Conservation (phyloP, 164 flowering plant species). For the Umbilicus rupestris region DNA sequence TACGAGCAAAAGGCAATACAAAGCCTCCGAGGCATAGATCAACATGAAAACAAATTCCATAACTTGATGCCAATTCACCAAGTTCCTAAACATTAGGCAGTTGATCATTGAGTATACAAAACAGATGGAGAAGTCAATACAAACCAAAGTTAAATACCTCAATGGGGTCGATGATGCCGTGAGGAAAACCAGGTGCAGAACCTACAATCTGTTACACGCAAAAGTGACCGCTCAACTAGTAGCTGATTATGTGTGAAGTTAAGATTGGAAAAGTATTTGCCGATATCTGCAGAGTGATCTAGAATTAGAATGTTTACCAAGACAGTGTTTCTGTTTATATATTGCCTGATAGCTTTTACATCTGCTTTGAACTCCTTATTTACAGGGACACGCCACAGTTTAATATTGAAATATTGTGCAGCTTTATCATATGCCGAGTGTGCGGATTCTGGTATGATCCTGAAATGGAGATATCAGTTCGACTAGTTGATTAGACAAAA, state of each 20-base stretch:
- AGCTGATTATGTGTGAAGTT: neutral
- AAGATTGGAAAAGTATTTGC: neutral
- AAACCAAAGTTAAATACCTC: conserved; percentile 40
- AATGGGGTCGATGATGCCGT: conserved; percentile 94
- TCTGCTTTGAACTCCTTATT: conserved; percentile 77
- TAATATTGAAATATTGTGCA: conserved; percentile 90
- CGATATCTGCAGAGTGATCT: neutral
- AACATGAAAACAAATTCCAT: conserved; percentile 80
- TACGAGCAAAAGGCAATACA: conserved; percentile 92
- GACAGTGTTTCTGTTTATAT: conserved; percentile 73
- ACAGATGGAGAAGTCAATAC: neutral
- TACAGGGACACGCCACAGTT: conserved; percentile 87
- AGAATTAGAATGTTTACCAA: conserved; percentile 37
- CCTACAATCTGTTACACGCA: conserved; percentile 68
- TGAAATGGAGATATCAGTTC: conserved; percentile 20
- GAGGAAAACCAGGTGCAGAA: conserved; percentile 97
- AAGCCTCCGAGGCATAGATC: conserved; percentile 99
- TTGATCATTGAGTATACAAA: neutral
- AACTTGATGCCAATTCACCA: conserved; percentile 69
- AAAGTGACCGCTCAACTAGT: neutral
- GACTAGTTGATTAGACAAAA: neutral
- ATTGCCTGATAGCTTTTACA: conserved; percentile 52
- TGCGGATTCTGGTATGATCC: conserved; percentile 96
- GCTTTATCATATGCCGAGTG: conserved; percentile 99
- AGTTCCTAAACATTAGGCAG: conserved; percentile 3